Conservation (phyloP, 495 filamentous ascomycete species). For the Tirmania nivea region DNA sequence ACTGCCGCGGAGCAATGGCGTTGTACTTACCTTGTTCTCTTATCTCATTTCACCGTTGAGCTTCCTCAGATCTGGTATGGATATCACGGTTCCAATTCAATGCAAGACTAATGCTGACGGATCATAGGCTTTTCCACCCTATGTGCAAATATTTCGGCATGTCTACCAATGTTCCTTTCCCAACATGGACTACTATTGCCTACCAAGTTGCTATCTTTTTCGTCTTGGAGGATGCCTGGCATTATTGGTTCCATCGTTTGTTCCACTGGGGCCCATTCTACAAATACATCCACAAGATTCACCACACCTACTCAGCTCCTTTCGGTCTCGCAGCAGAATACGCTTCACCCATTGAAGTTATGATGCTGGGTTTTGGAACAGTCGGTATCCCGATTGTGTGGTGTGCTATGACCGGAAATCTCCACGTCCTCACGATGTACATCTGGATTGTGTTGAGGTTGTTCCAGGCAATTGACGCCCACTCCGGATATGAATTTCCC, state of each 20-base stretch:
- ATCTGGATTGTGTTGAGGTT: slow-evolving; percentile 82
- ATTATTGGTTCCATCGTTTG: slow-evolving; percentile 89
- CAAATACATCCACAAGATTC: slow-evolving; percentile 89
- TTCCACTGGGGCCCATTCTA: slow-evolving; percentile 93
- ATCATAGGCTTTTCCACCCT: slow-evolving; percentile 59
- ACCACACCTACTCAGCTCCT: slow-evolving; percentile 93
- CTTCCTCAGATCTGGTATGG: slow-evolving; percentile 83
- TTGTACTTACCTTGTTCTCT: slow-evolving; percentile 73
- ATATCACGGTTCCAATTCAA: slow-evolving; percentile 10
- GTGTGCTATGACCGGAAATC: slow-evolving; percentile 59
- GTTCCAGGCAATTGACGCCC: slow-evolving; percentile 94
- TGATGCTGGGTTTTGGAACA: slow-evolving; percentile 86
- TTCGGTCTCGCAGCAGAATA: slow-evolving; percentile 96
- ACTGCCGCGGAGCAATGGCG: slow-evolving; percentile 80
- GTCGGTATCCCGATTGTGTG: slow-evolving; percentile 67
- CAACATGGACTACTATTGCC: slow-evolving; percentile 59
- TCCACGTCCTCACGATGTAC: slow-evolving; percentile 96
- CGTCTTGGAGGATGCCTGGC: slow-evolving; percentile 89
- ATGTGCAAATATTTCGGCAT: slow-evolving; percentile 86
- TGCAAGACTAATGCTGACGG: slow-evolving; percentile 11
- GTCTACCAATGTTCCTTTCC: slow-evolving; percentile 75
- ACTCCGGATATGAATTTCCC: slow-evolving; percentile 93
- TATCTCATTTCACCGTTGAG: slow-evolving; percentile 91
- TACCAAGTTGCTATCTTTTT: slow-evolving; percentile 90
- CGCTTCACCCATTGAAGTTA: slow-evolving; percentile 90